Base-by-base conservation (phyloP, 116 monocot species). In the Iris pallida region DNA sequence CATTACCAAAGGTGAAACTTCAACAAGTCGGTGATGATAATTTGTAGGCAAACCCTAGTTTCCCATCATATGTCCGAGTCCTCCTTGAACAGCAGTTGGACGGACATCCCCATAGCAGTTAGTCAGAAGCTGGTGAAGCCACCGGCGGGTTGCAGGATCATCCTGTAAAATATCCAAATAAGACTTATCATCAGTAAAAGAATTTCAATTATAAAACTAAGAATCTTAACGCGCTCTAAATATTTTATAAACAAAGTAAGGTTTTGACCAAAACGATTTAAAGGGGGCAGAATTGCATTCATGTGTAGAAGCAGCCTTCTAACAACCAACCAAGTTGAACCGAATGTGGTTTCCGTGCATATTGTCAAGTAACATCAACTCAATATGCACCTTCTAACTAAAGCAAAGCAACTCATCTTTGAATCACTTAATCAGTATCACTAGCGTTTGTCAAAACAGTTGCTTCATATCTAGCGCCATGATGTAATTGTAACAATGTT, bases 111-210 rank as follows among this genome's bases (percentile, higher is more conserved):
- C 77, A 51, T 42, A 63, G 3, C 73, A 59, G 45, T 67, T 77
- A 9, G 56, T 13, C 9, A 81, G 49, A 42, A 81, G 68, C 45
- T 77, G 72, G 45, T 62, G 56, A 46, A 81, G 55, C 65, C 71
- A 65, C 13, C 53, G 20, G 15, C 46, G 20, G 41, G 75, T 67
- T 69, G 12, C 18, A 43, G 71, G 70, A 41, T 80, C 80, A 43
- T 75, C 71, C 80, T 80, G 75, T 45, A 47, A 20, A 12, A 55
- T 54, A 68, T 16, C 16, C 7, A 41, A 8, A 20, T 20, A 3
- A 51, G 18, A 51, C 20, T 2, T 19, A 4, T 8, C 4, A 16
- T 20, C 2, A 40, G 20, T 20, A 42, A 60, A 11, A 60, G 4
- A 12, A 66, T 5, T 20, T 66, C 20, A n/a, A 18, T 20, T 13